Percentiles rank a stretch among this genome's conserved stretches.
phyloP scores from a whole-genome alignment of 352 stramenopile genomes.

The Saprolegnia diclina region DNA sequence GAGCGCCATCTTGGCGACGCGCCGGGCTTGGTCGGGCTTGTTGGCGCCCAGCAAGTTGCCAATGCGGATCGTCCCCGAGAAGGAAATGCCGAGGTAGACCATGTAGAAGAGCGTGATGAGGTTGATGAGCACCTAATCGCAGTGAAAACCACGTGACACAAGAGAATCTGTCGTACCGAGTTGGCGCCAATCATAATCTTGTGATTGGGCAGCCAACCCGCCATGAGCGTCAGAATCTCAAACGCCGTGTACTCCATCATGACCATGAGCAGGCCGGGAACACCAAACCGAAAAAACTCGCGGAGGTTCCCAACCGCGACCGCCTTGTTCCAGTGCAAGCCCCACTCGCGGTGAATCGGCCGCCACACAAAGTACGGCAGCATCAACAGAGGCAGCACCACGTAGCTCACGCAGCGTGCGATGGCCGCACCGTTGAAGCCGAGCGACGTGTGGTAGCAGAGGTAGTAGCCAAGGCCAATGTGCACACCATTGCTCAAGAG shows the following conservation, averaged over 20 bases:
- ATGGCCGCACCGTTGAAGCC: conserved; percentile 59
- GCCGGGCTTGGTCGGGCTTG: conserved; percentile 35
- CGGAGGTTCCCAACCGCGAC: conserved; percentile 34
- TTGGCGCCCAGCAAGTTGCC: conserved; percentile 55
- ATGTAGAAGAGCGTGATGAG: conserved; percentile 54
- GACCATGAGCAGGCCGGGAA: conserved; percentile 54
- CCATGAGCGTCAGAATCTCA: conserved; percentile 52
- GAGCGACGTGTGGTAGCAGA: conserved; percentile 70
- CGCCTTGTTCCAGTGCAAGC: conserved; percentile 39
- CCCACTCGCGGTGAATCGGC: conserved; percentile 51
- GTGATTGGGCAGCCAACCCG: conserved; percentile 43
- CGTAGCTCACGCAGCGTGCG: conserved; percentile 49
- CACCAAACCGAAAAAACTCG: conserved; percentile 47
- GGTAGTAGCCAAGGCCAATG: conserved; percentile 53
- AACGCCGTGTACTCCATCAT: conserved; percentile 62
- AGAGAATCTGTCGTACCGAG: conserved; percentile 32
- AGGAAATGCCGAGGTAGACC: conserved; percentile 45
- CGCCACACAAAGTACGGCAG: conserved; percentile 34
- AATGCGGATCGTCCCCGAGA: conserved; percentile 52
- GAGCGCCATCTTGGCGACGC: conserved; percentile 68
- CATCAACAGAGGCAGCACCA: conserved; percentile 53
- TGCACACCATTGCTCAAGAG: conserved; percentile 57
- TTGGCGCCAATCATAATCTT: conserved; percentile 54
- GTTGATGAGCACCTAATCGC: conserved; percentile 46
- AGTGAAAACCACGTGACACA: too few relatives aligned